These are phyloP conservation scores for Ramichloridium luteum DNA, from an alignment of 2,329 filamentous ascomycete species.

Conservation along the genomic window DNA sequence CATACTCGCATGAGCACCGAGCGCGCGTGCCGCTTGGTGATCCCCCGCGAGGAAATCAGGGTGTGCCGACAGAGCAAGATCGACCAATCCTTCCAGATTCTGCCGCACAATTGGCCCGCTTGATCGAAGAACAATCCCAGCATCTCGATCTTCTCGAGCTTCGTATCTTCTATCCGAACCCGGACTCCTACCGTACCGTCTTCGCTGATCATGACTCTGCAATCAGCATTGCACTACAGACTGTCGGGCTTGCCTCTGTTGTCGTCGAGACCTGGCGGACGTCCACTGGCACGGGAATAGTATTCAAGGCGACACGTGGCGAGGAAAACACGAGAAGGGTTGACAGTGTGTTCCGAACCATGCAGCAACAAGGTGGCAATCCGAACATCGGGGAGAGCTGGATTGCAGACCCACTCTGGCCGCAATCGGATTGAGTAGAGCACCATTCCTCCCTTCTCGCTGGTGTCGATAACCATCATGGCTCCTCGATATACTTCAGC, in stretches of 20 bases:
- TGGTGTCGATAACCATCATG: too few relatives aligned
- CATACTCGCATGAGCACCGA: constrained; percentile 11
- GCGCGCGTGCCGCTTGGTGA: constrained; percentile 8
- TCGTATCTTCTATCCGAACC: constrained; percentile 30
- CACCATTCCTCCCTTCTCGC: too few relatives aligned
- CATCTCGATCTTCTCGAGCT: too few relatives aligned
- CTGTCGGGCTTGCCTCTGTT: constrained; percentile 28
- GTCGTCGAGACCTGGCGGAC: constrained; percentile 25
- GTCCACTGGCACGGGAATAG: constrained; percentile 22
- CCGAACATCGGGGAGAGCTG: constrained; percentile 19
- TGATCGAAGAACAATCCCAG: too few relatives aligned
- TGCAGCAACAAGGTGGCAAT: constrained; percentile 20
- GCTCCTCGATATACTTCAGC: too few relatives aligned
- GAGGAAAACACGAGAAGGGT: constrained; percentile 12
- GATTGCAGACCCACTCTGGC: constrained; percentile 23
- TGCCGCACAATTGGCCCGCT: constrained; percentile 21
- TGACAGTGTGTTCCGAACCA: constrained; percentile 23
- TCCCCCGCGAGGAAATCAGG: constrained; percentile 3
- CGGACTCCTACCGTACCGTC: constrained; percentile 26
- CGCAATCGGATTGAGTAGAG: constrained; percentile 12
- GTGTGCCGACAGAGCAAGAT: constrained; percentile 9
- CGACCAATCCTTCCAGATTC: constrained; percentile 14
- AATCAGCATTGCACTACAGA: constrained; percentile 26
- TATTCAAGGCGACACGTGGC: constrained; percentile 14
- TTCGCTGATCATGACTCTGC: constrained; percentile 30